phyloP scores from a whole-genome alignment of 208 protist genomes.

The Phytomonas francai region DNA sequence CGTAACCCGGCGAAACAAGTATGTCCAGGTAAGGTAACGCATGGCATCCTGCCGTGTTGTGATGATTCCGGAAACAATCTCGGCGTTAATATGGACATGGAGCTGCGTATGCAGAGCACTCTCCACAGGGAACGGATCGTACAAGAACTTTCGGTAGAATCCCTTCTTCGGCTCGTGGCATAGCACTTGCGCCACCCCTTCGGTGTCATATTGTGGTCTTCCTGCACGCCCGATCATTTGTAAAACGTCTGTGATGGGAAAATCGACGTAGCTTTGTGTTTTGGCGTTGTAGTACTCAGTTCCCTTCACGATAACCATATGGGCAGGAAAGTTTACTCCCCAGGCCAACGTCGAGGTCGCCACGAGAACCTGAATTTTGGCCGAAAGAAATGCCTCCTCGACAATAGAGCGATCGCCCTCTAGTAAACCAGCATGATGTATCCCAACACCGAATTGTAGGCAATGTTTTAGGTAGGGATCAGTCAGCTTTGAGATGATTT shows the following conservation, averaged over 20 bases:
- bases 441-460: slow-evolving; percentile 98
- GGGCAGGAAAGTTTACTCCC: slow-evolving; percentile 99
- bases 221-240: slow-evolving; percentile 99
- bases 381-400: slow-evolving; percentile 92
- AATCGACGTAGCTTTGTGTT: slow-evolving; percentile 96
- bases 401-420: slow-evolving; percentile 85
- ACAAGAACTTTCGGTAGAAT: slow-evolving; percentile 99
- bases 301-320: slow-evolving; percentile 99
- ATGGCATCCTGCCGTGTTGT: slow-evolving; percentile 92
- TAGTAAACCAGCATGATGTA: slow-evolving; percentile 98
- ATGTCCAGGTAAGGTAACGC: slow-evolving; percentile 99
- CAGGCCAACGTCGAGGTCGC: slow-evolving; percentile 98
- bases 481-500: slow-evolving; percentile 52
- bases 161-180: slow-evolving; percentile 98
- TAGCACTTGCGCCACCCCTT: slow-evolving; percentile 94
- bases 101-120: slow-evolving; percentile 91
- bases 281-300: slow-evolving; percentile 99
- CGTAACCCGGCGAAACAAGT: slow-evolving; percentile 96
- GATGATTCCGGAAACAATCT: slow-evolving; percentile 95
- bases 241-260: slow-evolving; percentile 98
- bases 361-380: slow-evolving; percentile 96
- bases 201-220: slow-evolving; percentile 95
- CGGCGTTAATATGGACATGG: slow-evolving; percentile 98
- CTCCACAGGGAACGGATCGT: slow-evolving; percentile 99
- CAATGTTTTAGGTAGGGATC: slow-evolving; percentile 92